Evolutionary conservation across 1,139 yeast genomes (phyloP), one percentile per base, ranked within the genome.

Genomic region (Kazachstania sp.): DNA sequence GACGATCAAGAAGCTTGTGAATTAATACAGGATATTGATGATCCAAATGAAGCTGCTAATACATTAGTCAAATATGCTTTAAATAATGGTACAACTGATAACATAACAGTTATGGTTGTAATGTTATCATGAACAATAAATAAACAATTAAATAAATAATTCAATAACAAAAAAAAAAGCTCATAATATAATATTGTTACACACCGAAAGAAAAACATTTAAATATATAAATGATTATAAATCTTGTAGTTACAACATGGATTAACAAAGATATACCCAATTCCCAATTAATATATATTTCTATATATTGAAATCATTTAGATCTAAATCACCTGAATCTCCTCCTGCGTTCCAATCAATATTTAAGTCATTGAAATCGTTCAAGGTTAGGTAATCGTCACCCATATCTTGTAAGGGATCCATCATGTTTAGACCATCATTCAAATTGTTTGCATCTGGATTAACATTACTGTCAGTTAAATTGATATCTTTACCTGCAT

Each of bases 41-140:
- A 80, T 55, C 84, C 95, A 0, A 76, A 79, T 48, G 67, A 66
- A 39, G 96, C 95, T 0, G 83, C 95, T 12, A 75, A 77, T 53
- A 70, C 69, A 35, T 70, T 90, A 50, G 86, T 94, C 49, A 77
- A 79, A 51, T 74, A 79, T 57, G 97, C 99, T 0, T 73, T 94
- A 65, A 81, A 81, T 50, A 76, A 80, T 55, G 80, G 85, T 39
- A 84, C 95, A 16, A 84, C 95, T 3, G 99, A 92, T 66, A 92
- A 92, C 63, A 79, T 92, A 39, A 90, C 98, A 0, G 94, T 86
- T 30, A 87, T 92, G 97, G 88, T 92, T n/a, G 65, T 70, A 15
- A 53, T 52, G 19, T 57, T 44, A 20, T 37, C 45, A 12, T 43
- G 31, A 26, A 37, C 18, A 15, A 32, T 18, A 15, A n/a, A 15